These are phyloP conservation scores for Colletotrichum tropicicola DNA, from an alignment of 2,329 filamentous ascomycete species.

Conservation along the genomic window DNA sequence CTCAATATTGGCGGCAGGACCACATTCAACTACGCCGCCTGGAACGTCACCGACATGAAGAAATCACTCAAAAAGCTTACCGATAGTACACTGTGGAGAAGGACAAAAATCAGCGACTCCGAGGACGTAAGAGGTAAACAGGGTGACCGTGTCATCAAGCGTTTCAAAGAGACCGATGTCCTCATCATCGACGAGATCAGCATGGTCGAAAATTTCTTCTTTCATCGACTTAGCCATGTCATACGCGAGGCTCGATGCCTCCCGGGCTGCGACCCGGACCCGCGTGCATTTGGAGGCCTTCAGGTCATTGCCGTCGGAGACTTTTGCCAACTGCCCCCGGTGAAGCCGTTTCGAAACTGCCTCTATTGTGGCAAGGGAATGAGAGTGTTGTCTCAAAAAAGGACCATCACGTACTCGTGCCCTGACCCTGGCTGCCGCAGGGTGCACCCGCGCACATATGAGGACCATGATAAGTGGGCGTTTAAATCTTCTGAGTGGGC, in stretches of 20 bases:
- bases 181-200: constrained; percentile 73
- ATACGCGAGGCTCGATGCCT: background rate
- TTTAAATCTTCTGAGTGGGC: constrained; percentile 65
- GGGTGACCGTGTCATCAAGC: too few species aligned
- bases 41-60: constrained; percentile 46
- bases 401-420: background rate
- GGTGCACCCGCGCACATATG: too few species aligned
- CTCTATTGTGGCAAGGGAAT: background rate
- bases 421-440: too few species aligned
- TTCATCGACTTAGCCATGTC: constrained; percentile 64
- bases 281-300: background rate
- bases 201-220: constrained; percentile 73
- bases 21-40: constrained; percentile 65
- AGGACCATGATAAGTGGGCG: constrained; percentile 66
- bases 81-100: too few species aligned
- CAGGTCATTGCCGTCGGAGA: constrained; percentile 16
- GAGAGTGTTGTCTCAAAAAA: background rate
- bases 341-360: background rate
- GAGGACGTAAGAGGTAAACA: too few species aligned
- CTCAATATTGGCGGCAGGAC: constrained; percentile 65
- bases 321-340: constrained; percentile 9
- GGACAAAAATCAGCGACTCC: too few species aligned
- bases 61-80: too few species aligned
- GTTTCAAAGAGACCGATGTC: constrained; percentile 51
- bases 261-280: background rate